Conservation (phyloP, 1,139 yeast genomes). For the Yamadazyma dendronema region DNA sequence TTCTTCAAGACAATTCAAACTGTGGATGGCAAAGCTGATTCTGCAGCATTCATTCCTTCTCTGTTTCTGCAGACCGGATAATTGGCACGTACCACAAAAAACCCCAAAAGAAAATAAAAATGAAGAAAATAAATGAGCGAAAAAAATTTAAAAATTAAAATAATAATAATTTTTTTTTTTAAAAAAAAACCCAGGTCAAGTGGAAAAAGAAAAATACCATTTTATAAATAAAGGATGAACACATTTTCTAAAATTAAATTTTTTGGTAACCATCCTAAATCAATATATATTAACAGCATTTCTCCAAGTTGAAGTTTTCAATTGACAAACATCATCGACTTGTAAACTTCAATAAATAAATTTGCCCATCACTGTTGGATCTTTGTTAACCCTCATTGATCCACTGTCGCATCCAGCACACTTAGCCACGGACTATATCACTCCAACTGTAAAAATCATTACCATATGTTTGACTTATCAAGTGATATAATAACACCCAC, state of each 20-base stretch:
- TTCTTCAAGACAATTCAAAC: neutral
- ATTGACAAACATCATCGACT: no score
- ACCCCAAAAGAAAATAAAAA: neutral
- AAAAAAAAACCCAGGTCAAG: neutral
- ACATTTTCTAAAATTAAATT: slow-evolving; percentile 9
- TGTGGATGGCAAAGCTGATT: neutral
- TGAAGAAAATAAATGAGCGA: neutral
- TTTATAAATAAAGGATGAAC: slow-evolving; percentile 9
- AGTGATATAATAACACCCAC: slow-evolving; percentile 12
- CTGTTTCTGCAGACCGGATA: neutral
- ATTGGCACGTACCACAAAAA: neutral
- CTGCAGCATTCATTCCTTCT: neutral
- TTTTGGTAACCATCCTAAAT: slow-evolving; percentile 1
- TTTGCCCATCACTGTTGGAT: neutral
- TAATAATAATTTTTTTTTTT: no score
- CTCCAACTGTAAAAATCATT: neutral
- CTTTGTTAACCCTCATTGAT: neutral
- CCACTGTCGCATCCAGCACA: neutral
- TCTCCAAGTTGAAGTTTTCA: neutral
- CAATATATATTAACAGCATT: slow-evolving; percentile 2
- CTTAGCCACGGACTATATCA: neutral
- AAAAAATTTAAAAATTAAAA: neutral
- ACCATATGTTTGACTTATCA: slow-evolving; percentile 14
- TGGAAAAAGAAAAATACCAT: slow-evolving; percentile 5
- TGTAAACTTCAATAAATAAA: neutral